Evolutionary conservation across 345 rosid species (phyloP), one percentile per base, ranked within the genome.

Genomic region (Reutealis trisperma): DNA sequence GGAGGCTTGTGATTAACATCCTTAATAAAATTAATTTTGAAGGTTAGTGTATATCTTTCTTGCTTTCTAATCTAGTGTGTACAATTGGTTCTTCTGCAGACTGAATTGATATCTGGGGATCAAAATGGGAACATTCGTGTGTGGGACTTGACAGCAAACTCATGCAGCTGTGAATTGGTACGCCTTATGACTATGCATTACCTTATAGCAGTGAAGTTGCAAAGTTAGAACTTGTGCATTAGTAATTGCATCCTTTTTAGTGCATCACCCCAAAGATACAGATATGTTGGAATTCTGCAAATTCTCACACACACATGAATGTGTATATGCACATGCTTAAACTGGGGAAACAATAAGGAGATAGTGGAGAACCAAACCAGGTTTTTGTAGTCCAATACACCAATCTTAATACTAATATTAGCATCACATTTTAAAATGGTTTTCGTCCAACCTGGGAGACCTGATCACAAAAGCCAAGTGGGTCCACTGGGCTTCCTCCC

Each of bases 91-190:
- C 45, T 37, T 37, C 45, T 88, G 76, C 86, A 94, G 98, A 94
- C 97, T 15, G 97, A 93, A 69, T 80, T 94, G 83, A 95, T 93
- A 87, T 93, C 96, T 66, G 99, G 99, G 34, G 99, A 95, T 83
- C 99, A 95, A 80, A 93, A 93, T 73, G 98, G 97, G 45, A 93
- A 95, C 85, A 93, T 95, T 55, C 94, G 96, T 65, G 99, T 95
- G 55, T 92, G 99, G 99, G 99, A 95, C 84, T 87, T 95, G 85
- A 92, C 94, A 62, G 99, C 99, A 64, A 89, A 95, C 84, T 89
- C 93, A 22, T 93, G 98, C 88, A 95, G 98, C 83, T 93, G 97
- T 80, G 97, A 95, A 85, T 77, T 95, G 96, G 99, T 93, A 87
- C 63, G 77, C 61, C 27, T 58, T 67, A 67, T 21, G 58, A 55